Evolutionary conservation across 2,329 filamentous ascomycete genomes (phyloP), one percentile per base, ranked within the genome.

Genomic region (Metarhizium brunneum): DNA sequence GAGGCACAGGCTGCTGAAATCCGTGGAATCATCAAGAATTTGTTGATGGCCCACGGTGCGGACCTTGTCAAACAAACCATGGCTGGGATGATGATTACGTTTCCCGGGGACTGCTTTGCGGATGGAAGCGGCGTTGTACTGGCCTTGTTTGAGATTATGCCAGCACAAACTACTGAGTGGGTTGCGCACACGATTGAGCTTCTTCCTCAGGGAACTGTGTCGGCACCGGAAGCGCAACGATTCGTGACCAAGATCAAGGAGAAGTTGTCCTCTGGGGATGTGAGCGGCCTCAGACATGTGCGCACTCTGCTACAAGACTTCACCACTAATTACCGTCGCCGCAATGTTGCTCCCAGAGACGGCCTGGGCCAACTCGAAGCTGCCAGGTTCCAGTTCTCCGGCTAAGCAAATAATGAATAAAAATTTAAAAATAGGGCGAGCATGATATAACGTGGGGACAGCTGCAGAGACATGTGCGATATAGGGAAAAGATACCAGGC

Each of bases 1-100:
- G 78, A 77, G 30, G 66, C 81, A 53, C 84, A 86, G 52, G 81
- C 87, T 0, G 76, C 82, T 3, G 85, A 92, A 62, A 80, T 96
- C 29, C 86, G 84, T 62, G 77, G 78, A 38, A 81, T 86, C 7
- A 87, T 97, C 57, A 88, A 87, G 69, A 79, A 82, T 58, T 79
- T 96, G 53, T 74, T 95, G 29, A 61, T 79, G 2, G 74, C 78
- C 1, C 84, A 91, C 60, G 91, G 94, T 42, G 86, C 90, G 65
- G 75, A 84, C 55, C 77, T 99, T 32, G 86, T 94, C 7, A 92
- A 96, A 71, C 88, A 92, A 60, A 86, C 95, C 56, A 80, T 99
- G 75, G 94, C 92, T 1, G 94, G 94, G 58, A 95, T 99, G 92
- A 97, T 99, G 92, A 96, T 96, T 69, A 95, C 88, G 0, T 99